Evolutionary conservation across 2,329 filamentous ascomycete species (phyloP).

Genomic region (Xylaria sp.): DNA sequence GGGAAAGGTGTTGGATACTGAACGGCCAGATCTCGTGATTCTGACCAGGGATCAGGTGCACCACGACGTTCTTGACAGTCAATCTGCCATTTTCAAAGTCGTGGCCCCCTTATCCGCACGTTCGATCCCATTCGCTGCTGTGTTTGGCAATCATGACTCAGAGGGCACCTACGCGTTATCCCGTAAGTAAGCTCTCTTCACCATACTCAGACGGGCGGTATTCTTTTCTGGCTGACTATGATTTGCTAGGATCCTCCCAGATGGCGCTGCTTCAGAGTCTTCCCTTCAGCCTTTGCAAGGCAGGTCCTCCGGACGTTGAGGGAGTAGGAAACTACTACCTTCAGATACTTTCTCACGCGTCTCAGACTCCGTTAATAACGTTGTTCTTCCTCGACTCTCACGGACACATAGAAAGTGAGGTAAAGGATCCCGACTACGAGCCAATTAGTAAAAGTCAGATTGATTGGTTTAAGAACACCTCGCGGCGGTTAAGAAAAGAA

Average conservation of each 20-base stretch:
- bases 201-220: not conserved
- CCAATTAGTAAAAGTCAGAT: slow-evolving; percentile 49
- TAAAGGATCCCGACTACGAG: slow-evolving; percentile 43
- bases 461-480: slow-evolving; percentile 47
- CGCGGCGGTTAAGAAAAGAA: slow-evolving; percentile 43
- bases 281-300: slow-evolving; percentile 46
- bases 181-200: slow-evolving; percentile 47
- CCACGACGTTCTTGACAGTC: slow-evolving; percentile 49
- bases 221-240: not conserved
- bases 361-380: slow-evolving; percentile 44
- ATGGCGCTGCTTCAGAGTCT: slow-evolving; percentile 48
- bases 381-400: slow-evolving; percentile 49
- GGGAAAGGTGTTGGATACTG: slow-evolving; percentile 72
- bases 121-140: slow-evolving; percentile 75
- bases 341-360: slow-evolving; percentile 41
- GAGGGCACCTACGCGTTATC: slow-evolving; percentile 63
- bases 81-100: slow-evolving; percentile 65
- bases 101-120: slow-evolving; percentile 72
- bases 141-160: slow-evolving; percentile 80
- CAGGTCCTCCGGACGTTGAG: slow-evolving; percentile 44
- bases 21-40: slow-evolving; percentile 70
- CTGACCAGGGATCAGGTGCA: slow-evolving; percentile 75
- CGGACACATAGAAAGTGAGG: slow-evolving; percentile 46
- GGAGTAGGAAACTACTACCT: slow-evolving; percentile 49
- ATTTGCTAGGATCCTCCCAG: slow-evolving; percentile 44